A percentile compares a stretch with the other conserved stretches of the same genome.
Conservation (phyloP, 2,329 filamentous ascomycete species). For the Hansfordia pulvinata region DNA sequence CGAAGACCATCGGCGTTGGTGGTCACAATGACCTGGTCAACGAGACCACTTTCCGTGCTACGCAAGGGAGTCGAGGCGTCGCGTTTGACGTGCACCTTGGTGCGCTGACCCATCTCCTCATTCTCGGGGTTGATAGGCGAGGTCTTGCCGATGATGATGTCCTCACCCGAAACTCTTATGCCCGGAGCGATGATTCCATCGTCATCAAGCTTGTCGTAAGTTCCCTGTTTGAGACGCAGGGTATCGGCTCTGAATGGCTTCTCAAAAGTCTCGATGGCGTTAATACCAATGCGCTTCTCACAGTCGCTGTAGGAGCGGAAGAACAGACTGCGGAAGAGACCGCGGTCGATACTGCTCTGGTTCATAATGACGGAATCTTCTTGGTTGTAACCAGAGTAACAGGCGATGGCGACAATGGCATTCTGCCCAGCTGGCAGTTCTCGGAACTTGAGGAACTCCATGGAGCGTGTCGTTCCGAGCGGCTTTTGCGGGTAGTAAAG, state of each 20-base stretch:
- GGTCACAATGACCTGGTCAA: constrained; percentile 85
- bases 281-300: constrained; percentile 91
- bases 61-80: constrained; percentile 91
- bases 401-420: constrained; percentile 93
- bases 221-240: constrained; percentile 82
- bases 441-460: constrained; percentile 98
- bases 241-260: constrained; percentile 85
- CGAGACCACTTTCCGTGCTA: constrained; percentile 92
- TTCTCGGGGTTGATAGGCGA: constrained; percentile 86
- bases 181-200: constrained; percentile 92
- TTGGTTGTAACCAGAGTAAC: constrained; percentile 98
- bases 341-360: constrained; percentile 95
- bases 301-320: constrained; percentile 96
- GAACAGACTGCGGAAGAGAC: constrained; percentile 93
- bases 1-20: constrained; percentile 89
- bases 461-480: constrained; percentile 85
- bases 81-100: constrained; percentile 78
- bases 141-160: constrained; percentile 98
- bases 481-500: constrained; percentile 98
- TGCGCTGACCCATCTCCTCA: constrained; percentile 86
- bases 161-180: constrained; percentile 88
- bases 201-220: constrained; percentile 94
- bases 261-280: constrained; percentile 86
- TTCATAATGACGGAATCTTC: constrained; percentile 99
- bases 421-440: constrained; percentile 95